Evolutionary conservation across 345 rosid species (phyloP), one percentile per base, ranked within the genome.

Genomic region (Leavenworthia alabamica): DNA sequence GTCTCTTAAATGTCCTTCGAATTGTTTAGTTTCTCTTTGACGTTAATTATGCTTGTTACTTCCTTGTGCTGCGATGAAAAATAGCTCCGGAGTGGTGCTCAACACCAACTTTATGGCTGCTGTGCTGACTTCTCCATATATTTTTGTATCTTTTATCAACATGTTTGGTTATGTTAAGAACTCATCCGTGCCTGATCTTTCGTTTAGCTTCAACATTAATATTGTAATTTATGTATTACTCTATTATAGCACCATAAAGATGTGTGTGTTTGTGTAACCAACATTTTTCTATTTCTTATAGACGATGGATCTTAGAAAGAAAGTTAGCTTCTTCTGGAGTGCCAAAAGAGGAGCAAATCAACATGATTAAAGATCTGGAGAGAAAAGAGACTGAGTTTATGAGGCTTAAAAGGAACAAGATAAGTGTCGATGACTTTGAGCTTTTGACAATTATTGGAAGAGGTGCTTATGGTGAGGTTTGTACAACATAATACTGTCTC

Each of bases 381-480:
- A 74, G 95, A 61, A 88, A 91, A 74, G 98, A 88, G 83, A 91
- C 98, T 0, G 95, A 91, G 55, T 91, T 84, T 68, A 91, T 88
- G 86, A 85, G 98, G 68, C 89, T 91, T 22, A 91, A 84, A 80
- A 86, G 98, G 83, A 81, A 88, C 78, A 91, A 78, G 77, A 84
- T 88, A 50, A 88, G 90, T 55, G 98, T 80, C 5, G 98, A 88
- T 67, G 96, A 88, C 72, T 91, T 91, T 77, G 92, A 91, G 81
- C 98, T 78, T 67, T 64, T 91, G 74, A 83, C 98, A 45, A 84
- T 91, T 79, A 88, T 55, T 66, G 98, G 78, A 63, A 56, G 75
- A 56, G 98, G 96, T 8, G 98, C 96, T 77, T 88, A 83, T 56
- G 95, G 94, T 57, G 98, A 91, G 96, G 98, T 91, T 70, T 80